phyloP scores from a whole-genome alignment of 2,329 filamentous ascomycete species.

The Alternaria sp. region DNA sequence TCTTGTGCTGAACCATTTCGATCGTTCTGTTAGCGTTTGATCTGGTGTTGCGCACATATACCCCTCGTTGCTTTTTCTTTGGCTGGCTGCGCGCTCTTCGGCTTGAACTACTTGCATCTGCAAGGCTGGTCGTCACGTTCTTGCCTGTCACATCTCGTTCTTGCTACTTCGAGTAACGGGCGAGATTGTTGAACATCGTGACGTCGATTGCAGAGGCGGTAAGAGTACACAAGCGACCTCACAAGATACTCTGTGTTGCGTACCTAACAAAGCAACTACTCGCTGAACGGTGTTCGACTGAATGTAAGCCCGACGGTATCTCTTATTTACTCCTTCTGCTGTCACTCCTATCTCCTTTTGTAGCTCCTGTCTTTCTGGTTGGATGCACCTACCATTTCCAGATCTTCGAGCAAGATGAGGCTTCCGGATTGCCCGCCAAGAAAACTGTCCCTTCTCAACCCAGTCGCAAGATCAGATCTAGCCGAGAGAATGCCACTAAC shows the following conservation, averaged over 20 bases:
- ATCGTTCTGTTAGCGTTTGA: neutral
- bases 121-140: neutral
- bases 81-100: neutral
- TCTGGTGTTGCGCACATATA: neutral
- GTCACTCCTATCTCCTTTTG: neutral
- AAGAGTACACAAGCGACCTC: neutral
- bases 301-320: neutral
- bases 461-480: neutral
- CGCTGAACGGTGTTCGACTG: neutral
- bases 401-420: neutral
- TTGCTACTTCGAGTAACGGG: neutral
- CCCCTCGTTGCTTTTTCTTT: conserved; percentile 6
- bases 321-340: neutral
- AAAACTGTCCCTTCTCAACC: neutral
- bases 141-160: neutral
- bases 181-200: neutral
- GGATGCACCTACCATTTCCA: neutral
- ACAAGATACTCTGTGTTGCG: neutral
- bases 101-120: neutral
- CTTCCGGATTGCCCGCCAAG: neutral
- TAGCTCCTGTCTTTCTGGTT: neutral
- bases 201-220: neutral
- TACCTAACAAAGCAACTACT: neutral
- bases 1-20: neutral
- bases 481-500: neutral